Evolutionary conservation across 2,329 filamentous ascomycete genomes (phyloP), one percentile per base, ranked within the genome.

Genomic region (Nannizzia gypsea): DNA sequence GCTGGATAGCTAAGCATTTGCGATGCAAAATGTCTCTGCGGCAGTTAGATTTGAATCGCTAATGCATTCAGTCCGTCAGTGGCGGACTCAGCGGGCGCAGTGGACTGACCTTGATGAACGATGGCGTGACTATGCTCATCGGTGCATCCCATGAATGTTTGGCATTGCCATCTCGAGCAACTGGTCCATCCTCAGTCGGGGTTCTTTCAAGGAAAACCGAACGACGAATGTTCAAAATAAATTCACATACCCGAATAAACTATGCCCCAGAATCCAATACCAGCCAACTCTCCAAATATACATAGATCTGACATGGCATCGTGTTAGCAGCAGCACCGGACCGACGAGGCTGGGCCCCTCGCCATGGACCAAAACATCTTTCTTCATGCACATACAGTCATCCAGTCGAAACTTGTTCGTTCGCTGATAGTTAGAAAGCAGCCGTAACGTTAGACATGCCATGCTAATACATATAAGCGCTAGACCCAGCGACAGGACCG

Each of bases 1-100:
- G 54, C 36, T 56, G 34, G 54, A 13, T 15, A 24, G 13, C 31
- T 56, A 40, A 56, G 31, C 54, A 56, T 56, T 20, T 56, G 54
- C 15, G 11, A 20, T 22, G 54, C 31, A 56, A 56, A 40, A 6
- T 56, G 54, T 56, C 22, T 38, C 54, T 56, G 40, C 26, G 15
- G 3, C 36, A 24, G 17, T 56, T 38, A 38, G 36, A 56, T 15
- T 46, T 5, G 11, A 31, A 31, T 15, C n/a, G 36, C 11, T 1
- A 9, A 24, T 38, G 31, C 34, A 11, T 56, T 38, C 15, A 34
- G 8, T 1, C 31, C 11, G 5, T 34, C 11, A 11, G 11, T 34
- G 20, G 3, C 5, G 31, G n/a, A 3, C 3, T n/a, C n/a, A n/a
- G n/a, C n/a, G n/a, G n/a, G n/a, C n/a, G n/a, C 17, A 38, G 15